Evolutionary conservation across 1,284 basidiomycete species (phyloP).

Genomic region (Somion occarium): DNA sequence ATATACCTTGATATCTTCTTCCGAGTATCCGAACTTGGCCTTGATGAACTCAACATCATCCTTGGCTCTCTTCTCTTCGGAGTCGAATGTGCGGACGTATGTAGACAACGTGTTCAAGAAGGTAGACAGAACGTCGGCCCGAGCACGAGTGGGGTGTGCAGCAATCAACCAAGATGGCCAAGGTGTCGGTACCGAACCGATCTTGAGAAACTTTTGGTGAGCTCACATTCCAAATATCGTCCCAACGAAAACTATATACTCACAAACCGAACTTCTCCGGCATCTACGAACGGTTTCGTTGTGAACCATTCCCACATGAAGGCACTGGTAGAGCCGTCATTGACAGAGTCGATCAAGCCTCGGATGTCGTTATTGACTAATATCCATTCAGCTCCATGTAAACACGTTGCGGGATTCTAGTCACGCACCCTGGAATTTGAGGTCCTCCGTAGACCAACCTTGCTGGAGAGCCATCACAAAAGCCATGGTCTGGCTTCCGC

Average conservation of each 20-base stretch:
- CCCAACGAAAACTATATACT: slow-evolving; percentile 25
- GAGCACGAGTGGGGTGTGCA: slow-evolving; percentile 65
- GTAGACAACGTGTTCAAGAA: slow-evolving; percentile 67
- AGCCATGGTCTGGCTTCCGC: slow-evolving; percentile 92
- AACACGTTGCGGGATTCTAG: background rate
- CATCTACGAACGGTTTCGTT: slow-evolving; percentile 88
- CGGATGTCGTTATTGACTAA: slow-evolving; percentile 87
- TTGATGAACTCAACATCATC: slow-evolving; percentile 74
- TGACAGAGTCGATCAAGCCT: slow-evolving; percentile 88
- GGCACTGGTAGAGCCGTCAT: slow-evolving; percentile 76
- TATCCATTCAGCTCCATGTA: background rate
- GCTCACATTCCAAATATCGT: background rate
- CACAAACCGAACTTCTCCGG: slow-evolving; percentile 80
- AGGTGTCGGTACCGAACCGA: slow-evolving; percentile 85
- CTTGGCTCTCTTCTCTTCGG: slow-evolving; percentile 50
- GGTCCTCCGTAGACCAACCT: slow-evolving; percentile 68
- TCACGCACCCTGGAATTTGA: slow-evolving; percentile 69
- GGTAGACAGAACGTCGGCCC: slow-evolving; percentile 41
- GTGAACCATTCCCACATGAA: slow-evolving; percentile 99
- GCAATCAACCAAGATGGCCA: slow-evolving; percentile 98
- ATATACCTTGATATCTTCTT: slow-evolving; percentile 67
- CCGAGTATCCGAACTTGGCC: slow-evolving; percentile 75
- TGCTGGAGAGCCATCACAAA: slow-evolving; percentile 89
- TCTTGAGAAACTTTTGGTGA: slow-evolving; percentile 37
- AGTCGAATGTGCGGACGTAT: slow-evolving; percentile 69